Evolutionary conservation across 495 filamentous ascomycete species (phyloP).

Genomic region (Penicillium diatomitis): DNA sequence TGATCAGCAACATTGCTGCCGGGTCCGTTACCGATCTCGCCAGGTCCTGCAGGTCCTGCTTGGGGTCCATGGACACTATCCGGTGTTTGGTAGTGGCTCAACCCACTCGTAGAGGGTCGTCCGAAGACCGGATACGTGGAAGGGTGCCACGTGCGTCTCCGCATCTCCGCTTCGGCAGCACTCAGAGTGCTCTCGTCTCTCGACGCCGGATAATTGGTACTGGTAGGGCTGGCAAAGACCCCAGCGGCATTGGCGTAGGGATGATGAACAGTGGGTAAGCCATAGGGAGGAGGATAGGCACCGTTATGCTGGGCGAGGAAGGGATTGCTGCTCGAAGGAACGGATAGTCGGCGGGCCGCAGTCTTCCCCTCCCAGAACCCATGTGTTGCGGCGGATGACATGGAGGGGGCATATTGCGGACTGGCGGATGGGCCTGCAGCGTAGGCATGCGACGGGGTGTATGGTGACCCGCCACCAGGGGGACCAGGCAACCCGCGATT

Average conservation of each 20-base stretch:
- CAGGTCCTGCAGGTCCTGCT: too few relatives aligned
- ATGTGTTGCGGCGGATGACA: constrained; percentile 49
- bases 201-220: constrained; percentile 52
- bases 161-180: constrained; percentile 64
- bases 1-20: constrained; percentile 39
- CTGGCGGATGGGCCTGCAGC: constrained; percentile 58
- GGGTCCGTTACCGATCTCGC: too few relatives aligned
- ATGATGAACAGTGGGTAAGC: constrained; percentile 32
- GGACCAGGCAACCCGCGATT: constrained; percentile 35
- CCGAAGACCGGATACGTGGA: constrained; percentile 54
- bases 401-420: constrained; percentile 66
- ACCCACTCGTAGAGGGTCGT: constrained; percentile 51
- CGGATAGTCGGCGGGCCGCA: constrained; percentile 67
- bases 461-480: constrained; percentile 59
- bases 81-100: constrained; percentile 51
- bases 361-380: constrained; percentile 64
- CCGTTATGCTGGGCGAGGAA: constrained; percentile 58
- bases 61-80: constrained; percentile 45
- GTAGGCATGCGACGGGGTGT: constrained; percentile 49
- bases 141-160: constrained; percentile 84
- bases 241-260: constrained; percentile 47
- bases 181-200: constrained; percentile 54
- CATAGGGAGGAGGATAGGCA: constrained; percentile 47
- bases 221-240: constrained; percentile 63
- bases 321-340: constrained; percentile 65